phyloP scores from a whole-genome alignment of 257 asterid species.

The Knoxia roxburghii region DNA sequence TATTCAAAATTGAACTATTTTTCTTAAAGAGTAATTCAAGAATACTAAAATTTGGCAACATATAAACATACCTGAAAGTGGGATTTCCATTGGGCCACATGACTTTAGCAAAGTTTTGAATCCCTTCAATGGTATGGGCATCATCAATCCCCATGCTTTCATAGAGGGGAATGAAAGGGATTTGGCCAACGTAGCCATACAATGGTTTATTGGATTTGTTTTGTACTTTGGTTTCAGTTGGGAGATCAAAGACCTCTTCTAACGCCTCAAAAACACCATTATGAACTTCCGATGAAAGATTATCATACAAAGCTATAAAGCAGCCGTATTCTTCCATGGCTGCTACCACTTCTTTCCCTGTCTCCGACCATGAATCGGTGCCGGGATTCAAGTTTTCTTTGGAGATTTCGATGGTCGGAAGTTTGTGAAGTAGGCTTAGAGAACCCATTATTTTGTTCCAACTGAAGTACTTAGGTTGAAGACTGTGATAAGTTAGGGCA shows the following conservation, averaged over 20 bases:
- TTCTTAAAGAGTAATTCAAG: too few relatives aligned
- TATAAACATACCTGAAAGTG: conserved; percentile 36
- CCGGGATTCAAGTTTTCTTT: conserved; percentile 28
- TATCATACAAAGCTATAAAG: conserved; percentile 47
- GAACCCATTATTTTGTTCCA: background rate
- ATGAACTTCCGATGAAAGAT: conserved; percentile 37
- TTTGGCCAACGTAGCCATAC: conserved; percentile 73
- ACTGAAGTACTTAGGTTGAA: too few relatives aligned
- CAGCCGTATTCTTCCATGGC: conserved; percentile 71
- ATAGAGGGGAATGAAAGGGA: conserved; percentile 58
- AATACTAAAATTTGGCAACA: too few relatives aligned
- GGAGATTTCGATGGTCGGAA: conserved; percentile 6
- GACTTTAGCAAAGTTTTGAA: conserved; percentile 37
- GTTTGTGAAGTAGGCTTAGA: conserved; percentile 23
- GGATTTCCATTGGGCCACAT: conserved; percentile 74
- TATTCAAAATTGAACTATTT: too few relatives aligned
- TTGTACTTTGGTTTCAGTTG: conserved; percentile 52
- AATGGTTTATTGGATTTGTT: conserved; percentile 63
- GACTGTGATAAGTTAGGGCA: too few relatives aligned
- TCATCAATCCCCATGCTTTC: conserved; percentile 80
- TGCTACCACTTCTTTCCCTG: conserved; percentile 31
- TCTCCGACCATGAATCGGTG: conserved; percentile 39
- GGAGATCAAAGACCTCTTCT: conserved; percentile 49
- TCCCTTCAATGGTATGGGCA: conserved; percentile 45
- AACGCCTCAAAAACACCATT: conserved; percentile 28